A percentile compares a stretch with the other conserved stretches of the same genome.
Conservation (phyloP, 345 rosid genomes). For the Moricandia arvensis region DNA sequence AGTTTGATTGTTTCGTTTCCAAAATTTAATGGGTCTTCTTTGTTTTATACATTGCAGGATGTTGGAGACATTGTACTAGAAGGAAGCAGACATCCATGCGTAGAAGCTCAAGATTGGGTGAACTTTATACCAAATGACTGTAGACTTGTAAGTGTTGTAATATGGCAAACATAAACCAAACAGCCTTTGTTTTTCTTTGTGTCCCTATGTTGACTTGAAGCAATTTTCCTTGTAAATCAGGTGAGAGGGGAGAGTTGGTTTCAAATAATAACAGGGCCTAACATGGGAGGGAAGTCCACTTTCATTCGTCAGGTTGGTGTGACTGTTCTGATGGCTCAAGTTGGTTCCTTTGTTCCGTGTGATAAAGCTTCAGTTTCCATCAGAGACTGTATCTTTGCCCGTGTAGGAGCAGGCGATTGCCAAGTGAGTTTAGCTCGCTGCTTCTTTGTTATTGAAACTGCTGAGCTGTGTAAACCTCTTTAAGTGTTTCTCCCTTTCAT, state of each 20-base stretch:
- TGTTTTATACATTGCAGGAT: conserved; percentile 51
- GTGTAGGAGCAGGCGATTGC: conserved; percentile 99
- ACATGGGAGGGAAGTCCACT: conserved; percentile 99
- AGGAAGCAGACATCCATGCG: conserved; percentile 98
- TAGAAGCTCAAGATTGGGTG: conserved; percentile 99
- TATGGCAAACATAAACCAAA: neutral
- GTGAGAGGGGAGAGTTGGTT: conserved; percentile 90
- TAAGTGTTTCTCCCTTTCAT: neutral
- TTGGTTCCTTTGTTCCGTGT: conserved; percentile 95
- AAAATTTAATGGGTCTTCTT: neutral
- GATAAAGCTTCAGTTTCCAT: conserved; percentile 84
- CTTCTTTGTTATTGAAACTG: conserved; percentile 6
- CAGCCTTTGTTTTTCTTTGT: conserved; percentile 21
- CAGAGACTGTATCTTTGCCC: conserved; percentile 96
- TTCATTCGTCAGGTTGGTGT: conserved; percentile 98
- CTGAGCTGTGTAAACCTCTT: neutral
- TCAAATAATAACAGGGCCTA: conserved; percentile 97
- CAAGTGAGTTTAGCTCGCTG: conserved; percentile 58
- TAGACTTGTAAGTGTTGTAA: conserved; percentile 66
- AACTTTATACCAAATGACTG: conserved; percentile 98
- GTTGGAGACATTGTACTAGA: conserved; percentile 76
- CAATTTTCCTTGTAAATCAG: conserved; percentile 44
- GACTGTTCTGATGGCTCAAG: conserved; percentile 95
- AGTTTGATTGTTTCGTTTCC: conserved; percentile 1
- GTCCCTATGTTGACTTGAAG: conserved; percentile 11